A percentile compares a stretch with the other conserved stretches of the same genome.
Conservation (phyloP, 805 yeast genomes). For the Blastobotrys attinorum region DNA sequence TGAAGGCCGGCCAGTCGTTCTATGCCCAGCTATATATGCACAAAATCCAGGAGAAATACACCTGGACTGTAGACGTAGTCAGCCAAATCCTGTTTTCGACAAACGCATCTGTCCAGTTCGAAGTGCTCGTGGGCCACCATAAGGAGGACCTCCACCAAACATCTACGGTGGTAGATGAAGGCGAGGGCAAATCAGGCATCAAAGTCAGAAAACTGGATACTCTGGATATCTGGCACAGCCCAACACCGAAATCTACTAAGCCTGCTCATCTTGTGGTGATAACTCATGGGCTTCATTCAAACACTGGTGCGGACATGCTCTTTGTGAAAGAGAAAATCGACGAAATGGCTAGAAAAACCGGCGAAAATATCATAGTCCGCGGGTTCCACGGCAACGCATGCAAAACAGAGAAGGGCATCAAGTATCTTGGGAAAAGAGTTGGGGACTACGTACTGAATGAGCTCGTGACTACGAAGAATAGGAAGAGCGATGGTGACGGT, state of each 20-base stretch:
- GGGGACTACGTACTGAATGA: conserved; percentile 64
- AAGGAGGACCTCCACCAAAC: conserved; percentile 16
- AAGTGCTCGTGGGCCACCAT: conserved; percentile 42
- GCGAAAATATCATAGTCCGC: conserved; percentile 66
- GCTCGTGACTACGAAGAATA: conserved; percentile 31
- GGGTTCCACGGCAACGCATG: conserved; percentile 82
- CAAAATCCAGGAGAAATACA: conserved; percentile 33
- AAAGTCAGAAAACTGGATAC: conserved; percentile 44
- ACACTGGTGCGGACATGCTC: conserved; percentile 82
- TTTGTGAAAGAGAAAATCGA: conserved; percentile 78
- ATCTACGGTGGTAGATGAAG: not conserved
- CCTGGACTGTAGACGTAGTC: conserved; percentile 74
- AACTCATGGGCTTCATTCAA: conserved; percentile 91
- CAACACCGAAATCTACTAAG: conserved; percentile 39
- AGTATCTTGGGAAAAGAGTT: conserved; percentile 71
- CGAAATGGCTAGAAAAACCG: conserved; percentile 32
- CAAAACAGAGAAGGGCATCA: conserved; percentile 82
- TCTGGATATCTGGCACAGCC: conserved; percentile 65
- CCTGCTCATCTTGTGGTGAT: conserved; percentile 79
- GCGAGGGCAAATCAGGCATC: conserved; percentile 12
- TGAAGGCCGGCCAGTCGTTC: conserved; percentile 68
- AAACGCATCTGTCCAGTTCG: conserved; percentile 60
- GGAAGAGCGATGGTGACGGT: no score
- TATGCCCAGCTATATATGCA: conserved; percentile 47
- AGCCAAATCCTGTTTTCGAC: conserved; percentile 73